Conservation (phyloP, 2,329 filamentous ascomycete species). For the Monilinia polystroma region DNA sequence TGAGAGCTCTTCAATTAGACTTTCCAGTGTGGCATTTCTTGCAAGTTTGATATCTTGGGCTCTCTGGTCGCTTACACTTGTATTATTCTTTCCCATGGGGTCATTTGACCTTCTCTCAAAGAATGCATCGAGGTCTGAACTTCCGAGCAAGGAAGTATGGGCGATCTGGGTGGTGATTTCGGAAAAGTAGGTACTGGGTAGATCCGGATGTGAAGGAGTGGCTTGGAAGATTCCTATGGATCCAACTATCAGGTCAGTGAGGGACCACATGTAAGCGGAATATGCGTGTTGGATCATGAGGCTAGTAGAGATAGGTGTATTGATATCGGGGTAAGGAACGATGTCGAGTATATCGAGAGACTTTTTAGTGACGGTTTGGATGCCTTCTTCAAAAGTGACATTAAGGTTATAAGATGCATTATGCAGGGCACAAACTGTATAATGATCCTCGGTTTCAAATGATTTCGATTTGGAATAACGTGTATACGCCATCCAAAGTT, state of each 20-base stretch:
- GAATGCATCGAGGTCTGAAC: conserved; percentile 28
- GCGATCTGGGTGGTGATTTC: conserved; percentile 27
- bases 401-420: conserved; percentile 28
- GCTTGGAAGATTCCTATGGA: conserved; percentile 26
- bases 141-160: conserved; percentile 27
- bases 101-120: conserved; percentile 23
- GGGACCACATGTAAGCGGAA: conserved; percentile 27
- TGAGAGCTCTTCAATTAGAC: background rate
- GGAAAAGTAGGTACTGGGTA: conserved; percentile 18
- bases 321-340: conserved; percentile 23
- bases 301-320: background rate
- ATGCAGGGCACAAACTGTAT: conserved; percentile 25
- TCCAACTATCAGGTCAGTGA: conserved; percentile 27
- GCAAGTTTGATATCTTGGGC: conserved; percentile 1
- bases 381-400: conserved; percentile 25
- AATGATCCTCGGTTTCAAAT: conserved; percentile 16
- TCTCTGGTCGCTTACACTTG: background rate
- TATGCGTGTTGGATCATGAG: conserved; percentile 28
- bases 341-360: conserved; percentile 6
- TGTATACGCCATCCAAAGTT: conserved; percentile 27
- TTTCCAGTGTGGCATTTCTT: conserved; percentile 4
- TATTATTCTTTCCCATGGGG: background rate
- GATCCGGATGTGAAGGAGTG: conserved; percentile 6
- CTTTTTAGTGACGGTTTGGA: conserved; percentile 22
- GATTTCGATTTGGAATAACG: conserved; percentile 17